Percentiles rank a stretch among this genome's conserved stretches.
Conservation (phyloP, 495 filamentous ascomycete genomes). For the Tirmania nivea region DNA sequence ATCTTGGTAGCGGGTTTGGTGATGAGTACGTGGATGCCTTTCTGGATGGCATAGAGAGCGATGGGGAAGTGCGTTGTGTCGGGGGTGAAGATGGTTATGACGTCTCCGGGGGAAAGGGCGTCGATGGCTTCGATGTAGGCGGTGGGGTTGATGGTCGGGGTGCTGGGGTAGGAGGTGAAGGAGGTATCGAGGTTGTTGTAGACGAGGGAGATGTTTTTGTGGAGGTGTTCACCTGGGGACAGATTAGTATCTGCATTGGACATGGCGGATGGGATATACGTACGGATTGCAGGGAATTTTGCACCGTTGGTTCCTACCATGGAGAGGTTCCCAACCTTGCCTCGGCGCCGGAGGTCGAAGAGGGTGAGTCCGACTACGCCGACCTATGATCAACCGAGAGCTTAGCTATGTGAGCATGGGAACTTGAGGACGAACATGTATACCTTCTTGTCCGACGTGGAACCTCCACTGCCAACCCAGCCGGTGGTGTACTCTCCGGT, state of each 20-base stretch:
- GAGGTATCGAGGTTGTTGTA: constrained; percentile 74
- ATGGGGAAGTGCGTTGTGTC: constrained; percentile 92
- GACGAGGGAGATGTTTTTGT: constrained; percentile 66
- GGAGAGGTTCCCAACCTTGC: constrained; percentile 63
- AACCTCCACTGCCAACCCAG: constrained; percentile 57
- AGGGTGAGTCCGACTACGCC: constrained; percentile 78
- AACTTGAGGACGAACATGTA: not conserved
- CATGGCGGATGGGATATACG: constrained; percentile 21
- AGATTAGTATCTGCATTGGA: not conserved
- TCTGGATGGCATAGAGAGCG: constrained; percentile 75
- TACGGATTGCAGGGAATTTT: constrained; percentile 85
- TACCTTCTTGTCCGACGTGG: constrained; percentile 63
- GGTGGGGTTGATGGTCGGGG: constrained; percentile 47
- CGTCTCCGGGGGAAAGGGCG: constrained; percentile 56
- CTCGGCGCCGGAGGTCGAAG: constrained; percentile 71
- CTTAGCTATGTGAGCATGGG: not conserved
- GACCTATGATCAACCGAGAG: constrained; percentile 22
- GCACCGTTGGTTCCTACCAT: constrained; percentile 79
- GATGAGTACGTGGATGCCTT: constrained; percentile 70
- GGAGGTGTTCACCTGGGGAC: constrained; percentile 63
- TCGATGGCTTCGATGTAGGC: constrained; percentile 85
- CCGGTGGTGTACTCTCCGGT: constrained; percentile 77
- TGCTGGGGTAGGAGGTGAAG: constrained; percentile 60
- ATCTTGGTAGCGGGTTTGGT: constrained; percentile 88
- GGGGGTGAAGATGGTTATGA: constrained; percentile 92